Evolutionary conservation across 2,329 filamentous ascomycete species (phyloP).

Genomic region (Colletotrichum salicis): DNA sequence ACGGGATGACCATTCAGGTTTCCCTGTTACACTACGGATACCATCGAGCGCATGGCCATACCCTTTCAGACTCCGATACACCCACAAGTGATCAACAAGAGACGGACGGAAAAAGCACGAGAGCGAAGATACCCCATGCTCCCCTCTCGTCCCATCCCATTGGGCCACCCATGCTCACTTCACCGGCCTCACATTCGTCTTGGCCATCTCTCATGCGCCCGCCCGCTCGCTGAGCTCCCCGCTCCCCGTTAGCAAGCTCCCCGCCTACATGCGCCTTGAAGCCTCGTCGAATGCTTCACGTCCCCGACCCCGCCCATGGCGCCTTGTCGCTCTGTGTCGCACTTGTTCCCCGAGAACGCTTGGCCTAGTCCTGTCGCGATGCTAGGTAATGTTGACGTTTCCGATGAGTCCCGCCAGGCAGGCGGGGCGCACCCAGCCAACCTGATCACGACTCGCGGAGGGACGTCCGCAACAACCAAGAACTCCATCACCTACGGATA

Average conservation of each 20-base stretch:
- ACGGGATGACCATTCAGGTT: neutral
- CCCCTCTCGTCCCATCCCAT: slow-evolving; percentile 1
- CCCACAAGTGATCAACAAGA: slow-evolving; percentile 7
- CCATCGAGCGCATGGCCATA: neutral
- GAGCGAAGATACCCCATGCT: slow-evolving; percentile 4
- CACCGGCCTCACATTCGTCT: slow-evolving; percentile 9
- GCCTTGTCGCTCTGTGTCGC: slow-evolving; percentile 11
- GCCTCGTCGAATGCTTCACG: neutral
- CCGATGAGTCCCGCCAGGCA: slow-evolving; percentile 19
- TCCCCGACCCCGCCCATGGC: slow-evolving; percentile 12
- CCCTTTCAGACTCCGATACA: neutral
- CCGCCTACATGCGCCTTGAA: slow-evolving; percentile 5
- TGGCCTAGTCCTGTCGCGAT: slow-evolving; percentile 21
- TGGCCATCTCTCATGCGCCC: slow-evolving; percentile 21
- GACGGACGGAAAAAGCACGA: slow-evolving; percentile 5
- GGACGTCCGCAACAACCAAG: neutral
- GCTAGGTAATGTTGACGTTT: slow-evolving; percentile 12
- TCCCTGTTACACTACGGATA: too few species aligned
- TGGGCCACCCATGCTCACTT: slow-evolving; percentile 3
- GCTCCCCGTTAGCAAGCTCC: slow-evolving; percentile 11
- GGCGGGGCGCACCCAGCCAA: slow-evolving; percentile 9
- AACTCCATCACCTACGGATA: neutral
- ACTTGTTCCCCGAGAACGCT: slow-evolving; percentile 21
- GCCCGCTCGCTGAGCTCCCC: slow-evolving; percentile 22
- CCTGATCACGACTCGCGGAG: slow-evolving; percentile 10